Base-by-base conservation (phyloP, 1,139 yeast genomes). In the Yamadazyma spencermartinsiae region DNA sequence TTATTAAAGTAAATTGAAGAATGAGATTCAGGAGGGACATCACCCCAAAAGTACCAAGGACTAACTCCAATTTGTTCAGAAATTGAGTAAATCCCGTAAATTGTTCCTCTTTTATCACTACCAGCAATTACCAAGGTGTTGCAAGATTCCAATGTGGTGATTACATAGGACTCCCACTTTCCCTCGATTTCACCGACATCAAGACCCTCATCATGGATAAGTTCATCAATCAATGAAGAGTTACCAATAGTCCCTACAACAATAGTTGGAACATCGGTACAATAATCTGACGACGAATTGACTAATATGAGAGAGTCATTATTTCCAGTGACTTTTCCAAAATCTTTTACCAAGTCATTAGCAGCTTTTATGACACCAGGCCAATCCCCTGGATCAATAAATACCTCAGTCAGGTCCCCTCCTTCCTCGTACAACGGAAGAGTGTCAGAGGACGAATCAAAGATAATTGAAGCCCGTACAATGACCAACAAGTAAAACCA, bases 41-140 rank as follows among this genome's bases (percentile, higher is more conserved):
- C 52, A 27, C 44, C 41, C 46, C 49, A 50, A 33, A 31, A 50
- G 31, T 50, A 40, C 51, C 50, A 50, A 13, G 54, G 53, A 40
- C 50, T 44, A 26, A 50, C 53, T 3, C 52, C 52, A 34, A 48
- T 48, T 35, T 39, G 42, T 36, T 45, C 50, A 5, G 52, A 48
- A 33, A 48, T 43, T 17, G 42, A 37, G 41, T 48, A 48, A 23
- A 45, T 39, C 18, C 50, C 52, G 34, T 36, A 48, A 23, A 48
- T 48, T 18, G 51, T 38, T 12, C 52, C 52, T 35, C 52, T 33
- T 36, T 48, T 48, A 30, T 48, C 52, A 39, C 51, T 47, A 23
- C 52, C 52, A 19, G 44, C 50, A 29, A 48, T 42, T 4, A 45
- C 45, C 20, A 48, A 36, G n/a, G 52, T 43, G 38, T 37, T 44